Evolutionary conservation across 495 filamentous ascomycete species (phyloP), one percentile per base, ranked within the genome.

Genomic region (Penicillium diatomitis): DNA sequence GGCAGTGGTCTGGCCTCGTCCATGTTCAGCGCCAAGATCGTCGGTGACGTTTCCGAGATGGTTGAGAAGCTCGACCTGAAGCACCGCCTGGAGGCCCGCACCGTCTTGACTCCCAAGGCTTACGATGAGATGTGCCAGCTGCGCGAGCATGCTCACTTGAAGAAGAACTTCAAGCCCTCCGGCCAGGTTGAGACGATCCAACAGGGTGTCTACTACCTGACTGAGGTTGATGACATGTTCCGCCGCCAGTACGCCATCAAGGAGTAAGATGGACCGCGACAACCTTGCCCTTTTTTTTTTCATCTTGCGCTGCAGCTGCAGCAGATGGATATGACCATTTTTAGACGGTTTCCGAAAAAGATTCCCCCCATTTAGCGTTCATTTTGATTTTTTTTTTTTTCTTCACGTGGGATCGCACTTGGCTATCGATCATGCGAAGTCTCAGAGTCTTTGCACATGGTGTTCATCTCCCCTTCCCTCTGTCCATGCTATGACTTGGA

Each of bases 41-140:
- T 78, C 41, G 90, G 90, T 47, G 84, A 82, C 69, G 85, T 85
- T 41, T 82, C 83, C 44, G 67, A 76, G 50, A 87, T 98, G 50
- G 71, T 77, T 54, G 80, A 89, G 78, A 83, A 84, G 55, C 66
- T 97, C 27, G 80, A 95, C 65, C 72, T 98, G 58, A 81, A 88
- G 53, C 80, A 78, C 66, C 80, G 87, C 49, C 74, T 98, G 44
- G 80, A 84, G 11, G 68, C 76, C 27, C 72, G 92, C 49, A 81
- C 78, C 44, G 77, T 78, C 27, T 84, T 98, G 37, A 66, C 82
- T 39, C 92, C 92, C 9, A 75, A 88, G 76, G 81, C 84, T 4
- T 98, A 95, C 57, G 92, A 96, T 65, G 79, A 85, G 84, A 94
- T 96, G 85, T 98, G 92, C 73, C 78, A 86, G 51, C 79, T 97